Base-by-base conservation (phyloP, 2,329 filamentous ascomycete species). In the Cercospora sp. region DNA sequence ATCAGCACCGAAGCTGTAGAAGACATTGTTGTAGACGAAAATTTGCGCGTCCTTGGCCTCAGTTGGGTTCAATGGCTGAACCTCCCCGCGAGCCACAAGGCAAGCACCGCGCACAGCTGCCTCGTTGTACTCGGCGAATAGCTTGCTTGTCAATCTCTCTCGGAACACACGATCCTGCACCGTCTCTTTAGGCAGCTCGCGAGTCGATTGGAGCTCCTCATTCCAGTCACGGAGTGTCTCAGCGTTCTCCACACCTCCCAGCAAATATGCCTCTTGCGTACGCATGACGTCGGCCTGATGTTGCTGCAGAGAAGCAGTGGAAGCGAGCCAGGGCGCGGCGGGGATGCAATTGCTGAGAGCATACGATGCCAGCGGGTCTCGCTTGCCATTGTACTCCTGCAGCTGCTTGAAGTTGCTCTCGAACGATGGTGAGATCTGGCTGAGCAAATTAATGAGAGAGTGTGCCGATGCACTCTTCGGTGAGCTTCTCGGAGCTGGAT, bases 1-100 rank as follows among this genome's bases (percentile, higher is more conserved):
- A 79, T 99, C 95, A 55, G 95, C 94, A 70, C 95, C 95, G 75
- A 97, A 98, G 0, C 95, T 98, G 84, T 97, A 99, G 84, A 99
- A 99, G 73, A 99, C 93, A 81, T 99, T 99, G 85, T 98, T 98
- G 84, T 98, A 97, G 26, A 99, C 94, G 76, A 97, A 99, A 72
- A 99, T 99, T 79, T 99, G 95, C 3, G 95, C 95, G 79, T 99
- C 94, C 73, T 87, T 88, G 71, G 86, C 89, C 82, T 99, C 95
- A 0, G 94, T 98, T 6, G 95, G 96, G 82, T 99, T 99, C 64
- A 99, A 83, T 6, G 95, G 93, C 20, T 93, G 90, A 71, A 99
- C 91, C 79, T 99, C 95, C 64, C 95, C 95, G 66, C 92, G 88
- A 26, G 94, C 94, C 64, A 99, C 94, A 73, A 98, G 84, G 57